Conservation (phyloP, 1,284 basidiomycete species). For the Microstroma glucosiphilum region DNA sequence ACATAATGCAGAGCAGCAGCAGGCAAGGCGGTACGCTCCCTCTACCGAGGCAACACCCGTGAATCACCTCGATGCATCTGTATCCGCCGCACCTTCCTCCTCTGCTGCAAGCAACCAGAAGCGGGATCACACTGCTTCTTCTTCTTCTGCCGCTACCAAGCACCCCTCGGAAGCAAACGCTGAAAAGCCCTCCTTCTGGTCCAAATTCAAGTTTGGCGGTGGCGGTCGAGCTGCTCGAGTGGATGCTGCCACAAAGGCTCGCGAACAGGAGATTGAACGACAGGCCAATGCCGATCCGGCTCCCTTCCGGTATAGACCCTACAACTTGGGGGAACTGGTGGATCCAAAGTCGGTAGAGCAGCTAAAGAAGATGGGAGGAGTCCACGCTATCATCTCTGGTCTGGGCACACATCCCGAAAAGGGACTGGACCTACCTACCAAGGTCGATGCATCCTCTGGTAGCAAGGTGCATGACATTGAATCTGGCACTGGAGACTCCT, state of each 20-base stretch:
- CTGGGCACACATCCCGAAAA: slow-evolving; percentile 64
- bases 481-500: slow-evolving; percentile 8
- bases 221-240: slow-evolving; percentile 29
- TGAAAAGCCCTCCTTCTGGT: slow-evolving; percentile 16
- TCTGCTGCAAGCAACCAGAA: slow-evolving; percentile 18
- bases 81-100: background rate
- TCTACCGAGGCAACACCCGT: no score
- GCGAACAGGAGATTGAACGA: slow-evolving; percentile 29
- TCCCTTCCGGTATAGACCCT: slow-evolving; percentile 57
- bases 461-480: background rate
- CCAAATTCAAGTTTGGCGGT: slow-evolving; percentile 25
- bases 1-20: no score
- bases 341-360: slow-evolving; percentile 73
- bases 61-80: no score
- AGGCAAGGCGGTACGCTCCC: no score
- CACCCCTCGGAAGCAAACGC: slow-evolving; percentile 9
- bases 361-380: slow-evolving; percentile 70
- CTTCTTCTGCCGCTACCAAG: slow-evolving; percentile 4
- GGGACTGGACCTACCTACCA: slow-evolving; percentile 32
- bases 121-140: background rate
- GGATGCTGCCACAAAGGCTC: slow-evolving; percentile 12
- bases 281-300: slow-evolving; percentile 36
- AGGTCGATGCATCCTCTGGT: slow-evolving; percentile 18
- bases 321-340: slow-evolving; percentile 72
- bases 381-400: slow-evolving; percentile 62